Percentiles rank a stretch among this genome's conserved stretches.
Conservation (phyloP, 805 yeast species). For the Isabelozyma heimii region DNA sequence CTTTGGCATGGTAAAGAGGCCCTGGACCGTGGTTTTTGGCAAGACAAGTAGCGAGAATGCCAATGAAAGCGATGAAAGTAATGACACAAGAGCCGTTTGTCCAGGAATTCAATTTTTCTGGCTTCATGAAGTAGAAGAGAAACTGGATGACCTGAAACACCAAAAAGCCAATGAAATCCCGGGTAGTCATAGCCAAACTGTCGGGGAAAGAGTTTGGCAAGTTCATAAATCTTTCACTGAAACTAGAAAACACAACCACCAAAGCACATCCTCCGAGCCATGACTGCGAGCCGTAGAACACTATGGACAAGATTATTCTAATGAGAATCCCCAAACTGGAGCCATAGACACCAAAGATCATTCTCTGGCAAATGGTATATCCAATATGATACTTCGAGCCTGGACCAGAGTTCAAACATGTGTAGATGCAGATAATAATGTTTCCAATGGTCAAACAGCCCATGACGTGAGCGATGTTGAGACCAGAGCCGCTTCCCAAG, state of each 20-base stretch:
- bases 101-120: constrained; percentile 7
- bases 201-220: constrained; percentile 6
- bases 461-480: constrained; percentile 6
- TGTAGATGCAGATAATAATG: constrained; percentile 6
- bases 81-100: constrained; percentile 3
- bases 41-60: constrained; percentile 8
- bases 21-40: constrained; percentile 35
- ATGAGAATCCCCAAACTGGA: constrained; percentile 6
- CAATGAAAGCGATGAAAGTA: constrained; percentile 5
- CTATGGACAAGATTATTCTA: constrained; percentile 6
- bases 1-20: constrained; percentile 20
- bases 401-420: constrained; percentile 7
- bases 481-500: constrained; percentile 29
- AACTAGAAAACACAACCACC: constrained; percentile 5
- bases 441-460: constrained; percentile 9
- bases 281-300: constrained; percentile 8
- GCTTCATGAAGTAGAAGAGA: constrained; percentile 4
- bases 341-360: constrained; percentile 8
- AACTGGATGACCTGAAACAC: constrained; percentile 5
- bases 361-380: constrained; percentile 7
- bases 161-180: constrained; percentile 7
- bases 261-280: constrained; percentile 8
- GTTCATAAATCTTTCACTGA: constrained; percentile 6
- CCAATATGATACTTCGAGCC: constrained; percentile 8
- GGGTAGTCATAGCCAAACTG: constrained; percentile 5